phyloP scores from a whole-genome alignment of 2,329 filamentous ascomycete species.

The Apiospora rasikravindrae region DNA sequence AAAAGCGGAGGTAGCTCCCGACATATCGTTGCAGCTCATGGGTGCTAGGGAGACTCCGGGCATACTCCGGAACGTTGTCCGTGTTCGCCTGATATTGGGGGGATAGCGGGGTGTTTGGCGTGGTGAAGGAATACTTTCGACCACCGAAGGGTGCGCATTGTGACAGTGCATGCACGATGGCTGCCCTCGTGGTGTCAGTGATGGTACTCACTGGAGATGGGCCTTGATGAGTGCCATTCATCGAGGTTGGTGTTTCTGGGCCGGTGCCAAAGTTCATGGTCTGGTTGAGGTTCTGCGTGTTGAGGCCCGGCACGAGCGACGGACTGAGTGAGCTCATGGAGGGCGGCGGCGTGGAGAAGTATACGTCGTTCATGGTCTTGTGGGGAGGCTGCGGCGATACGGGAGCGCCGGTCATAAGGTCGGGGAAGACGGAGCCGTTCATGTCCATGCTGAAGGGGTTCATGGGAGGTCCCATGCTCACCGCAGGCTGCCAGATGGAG shows the following conservation, averaged over 20 bases:
- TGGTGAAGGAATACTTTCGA: constrained; percentile 69
- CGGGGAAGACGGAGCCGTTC: constrained; percentile 75
- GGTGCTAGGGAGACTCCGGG: constrained; percentile 74
- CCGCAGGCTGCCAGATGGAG: constrained; percentile 71
- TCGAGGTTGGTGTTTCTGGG: constrained; percentile 61
- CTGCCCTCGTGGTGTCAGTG: constrained; percentile 67
- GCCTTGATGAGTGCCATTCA: constrained; percentile 21
- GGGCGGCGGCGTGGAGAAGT: constrained; percentile 79
- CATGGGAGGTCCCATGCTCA: constrained; percentile 68
- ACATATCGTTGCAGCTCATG: constrained; percentile 90
- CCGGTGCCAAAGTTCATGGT: constrained; percentile 67
- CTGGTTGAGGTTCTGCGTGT: constrained; percentile 66
- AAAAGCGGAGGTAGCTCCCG: constrained; percentile 86
- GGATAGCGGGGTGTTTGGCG: constrained; percentile 59
- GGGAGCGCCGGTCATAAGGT: constrained; percentile 73
- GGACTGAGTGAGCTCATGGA: constrained; percentile 76
- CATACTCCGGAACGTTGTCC: constrained; percentile 56
- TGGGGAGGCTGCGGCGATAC: constrained; percentile 79
- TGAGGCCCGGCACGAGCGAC: constrained; percentile 70
- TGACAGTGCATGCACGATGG: constrained; percentile 64
- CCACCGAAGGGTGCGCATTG: constrained; percentile 61
- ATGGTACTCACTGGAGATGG: constrained; percentile 60
- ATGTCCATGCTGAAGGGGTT: constrained; percentile 79
- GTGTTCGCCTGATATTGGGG: constrained; percentile 54
- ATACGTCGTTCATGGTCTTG: constrained; percentile 74